These are phyloP conservation scores for Acacia concinna DNA, from an alignment of 331 rosid genomes.

Conservation along the genomic window DNA sequence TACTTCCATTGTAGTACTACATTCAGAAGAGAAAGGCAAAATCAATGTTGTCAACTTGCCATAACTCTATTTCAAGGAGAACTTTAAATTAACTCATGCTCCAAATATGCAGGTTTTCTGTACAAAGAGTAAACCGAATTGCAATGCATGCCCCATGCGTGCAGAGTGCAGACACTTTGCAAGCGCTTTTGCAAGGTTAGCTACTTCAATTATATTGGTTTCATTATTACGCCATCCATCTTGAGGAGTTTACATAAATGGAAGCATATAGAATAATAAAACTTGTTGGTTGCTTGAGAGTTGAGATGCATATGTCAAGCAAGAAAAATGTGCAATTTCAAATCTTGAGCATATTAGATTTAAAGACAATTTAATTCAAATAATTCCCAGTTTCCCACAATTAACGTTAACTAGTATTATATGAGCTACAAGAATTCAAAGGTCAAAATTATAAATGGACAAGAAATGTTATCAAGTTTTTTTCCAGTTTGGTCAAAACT, in stretches of 20 bases:
- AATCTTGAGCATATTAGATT: conserved; percentile 15
- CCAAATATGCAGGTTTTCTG: conserved; percentile 79
- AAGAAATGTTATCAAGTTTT: neutral
- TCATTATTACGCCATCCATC: conserved; percentile 26
- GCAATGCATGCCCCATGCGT: conserved; percentile 98
- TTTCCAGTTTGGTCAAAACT: conserved; percentile 11
- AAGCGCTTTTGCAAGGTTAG: conserved; percentile 98
- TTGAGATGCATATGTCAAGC: neutral
- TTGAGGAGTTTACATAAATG: conserved; percentile 18
- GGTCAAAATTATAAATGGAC: neutral
- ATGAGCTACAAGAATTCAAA: neutral
- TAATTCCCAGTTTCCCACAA: neutral
- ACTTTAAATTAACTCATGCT: conserved; percentile 26
- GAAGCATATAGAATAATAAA: neutral
- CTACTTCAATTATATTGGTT: conserved; percentile 21
- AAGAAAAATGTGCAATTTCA: conserved; percentile 6
- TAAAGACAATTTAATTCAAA: neutral
- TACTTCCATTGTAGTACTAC: neutral
- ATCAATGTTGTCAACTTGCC: neutral
- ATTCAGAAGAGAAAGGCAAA: conserved; percentile 12
- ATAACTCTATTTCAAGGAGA: conserved; percentile 25
- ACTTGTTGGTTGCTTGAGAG: conserved; percentile 1
- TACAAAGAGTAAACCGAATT: conserved; percentile 89
- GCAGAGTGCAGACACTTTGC: conserved; percentile 99
- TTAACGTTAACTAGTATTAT: neutral